phyloP scores from a whole-genome alignment of 345 rosid genomes.

The Eucalyptus cloeziana region DNA sequence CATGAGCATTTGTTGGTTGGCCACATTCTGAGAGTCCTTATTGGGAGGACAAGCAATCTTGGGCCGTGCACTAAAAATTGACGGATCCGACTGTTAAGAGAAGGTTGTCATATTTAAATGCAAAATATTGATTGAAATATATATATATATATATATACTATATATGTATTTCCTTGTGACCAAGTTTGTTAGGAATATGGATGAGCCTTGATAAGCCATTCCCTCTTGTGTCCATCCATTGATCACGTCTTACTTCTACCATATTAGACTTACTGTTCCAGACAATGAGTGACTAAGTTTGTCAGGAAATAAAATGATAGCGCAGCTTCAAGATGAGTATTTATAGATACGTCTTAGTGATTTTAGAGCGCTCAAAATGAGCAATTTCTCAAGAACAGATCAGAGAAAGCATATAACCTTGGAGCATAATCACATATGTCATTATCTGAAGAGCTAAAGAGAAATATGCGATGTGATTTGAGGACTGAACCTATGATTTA shows the following conservation, averaged over 20 bases:
- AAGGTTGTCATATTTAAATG: background rate
- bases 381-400: background rate
- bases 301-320: background rate
- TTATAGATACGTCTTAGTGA: background rate
- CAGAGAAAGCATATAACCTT: background rate
- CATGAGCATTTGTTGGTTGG: background rate
- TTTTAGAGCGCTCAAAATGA: fast-evolving
- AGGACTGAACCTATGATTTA: background rate
- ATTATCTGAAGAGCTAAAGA: background rate
- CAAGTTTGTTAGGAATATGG: background rate
- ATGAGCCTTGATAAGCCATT: background rate
- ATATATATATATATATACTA: too few species aligned
- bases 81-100: fast-evolving
- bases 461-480: background rate
- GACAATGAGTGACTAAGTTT: background rate
- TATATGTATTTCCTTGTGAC: background rate
- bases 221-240: background rate
- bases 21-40: background rate
- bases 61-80: background rate
- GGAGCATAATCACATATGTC: background rate
- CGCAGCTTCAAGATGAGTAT: background rate
- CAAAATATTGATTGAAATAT: background rate
- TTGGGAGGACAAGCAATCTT: background rate
- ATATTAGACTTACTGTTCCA: background rate
- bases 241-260: background rate